phyloP scores from a whole-genome alignment of 176 grass and related monocot genomes.

The Oryza punctata region DNA sequence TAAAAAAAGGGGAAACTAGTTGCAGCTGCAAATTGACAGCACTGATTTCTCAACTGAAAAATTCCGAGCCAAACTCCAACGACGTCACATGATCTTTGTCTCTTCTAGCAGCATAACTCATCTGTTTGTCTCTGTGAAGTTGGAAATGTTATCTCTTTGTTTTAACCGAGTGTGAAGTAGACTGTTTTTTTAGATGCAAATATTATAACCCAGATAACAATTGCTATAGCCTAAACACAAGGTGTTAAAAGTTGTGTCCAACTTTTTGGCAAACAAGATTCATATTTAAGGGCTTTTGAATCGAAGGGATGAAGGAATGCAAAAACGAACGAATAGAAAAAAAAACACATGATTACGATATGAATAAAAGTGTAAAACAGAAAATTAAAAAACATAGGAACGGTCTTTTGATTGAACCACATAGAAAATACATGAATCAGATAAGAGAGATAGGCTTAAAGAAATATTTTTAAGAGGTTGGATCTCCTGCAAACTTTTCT shows the following conservation, averaged over 20 bases:
- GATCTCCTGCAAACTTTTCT: no score
- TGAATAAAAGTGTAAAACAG: no score
- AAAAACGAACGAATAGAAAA: no score
- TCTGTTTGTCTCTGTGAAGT: background rate
- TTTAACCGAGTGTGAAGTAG: background rate
- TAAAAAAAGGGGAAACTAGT: background rate
- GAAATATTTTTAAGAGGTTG: no score
- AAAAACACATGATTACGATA: no score
- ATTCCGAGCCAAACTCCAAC: slow-evolving; percentile 4
- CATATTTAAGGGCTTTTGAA: background rate
- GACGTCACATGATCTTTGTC: slow-evolving; percentile 18
- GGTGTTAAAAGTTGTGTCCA: background rate
- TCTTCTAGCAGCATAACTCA: background rate
- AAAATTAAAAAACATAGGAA: no score
- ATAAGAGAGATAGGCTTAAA: no score
- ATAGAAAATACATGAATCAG: no score
- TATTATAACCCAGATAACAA: background rate
- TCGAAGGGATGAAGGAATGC: no score
- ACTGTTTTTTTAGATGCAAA: background rate
- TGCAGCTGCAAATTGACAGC: slow-evolving; percentile 17
- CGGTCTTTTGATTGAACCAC: no score
- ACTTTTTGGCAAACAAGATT: background rate
- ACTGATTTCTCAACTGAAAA: background rate
- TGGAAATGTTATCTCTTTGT: background rate
- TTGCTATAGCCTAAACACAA: background rate